Base-by-base conservation (phyloP, 306 rosid species). In the Vigna mungo region DNA sequence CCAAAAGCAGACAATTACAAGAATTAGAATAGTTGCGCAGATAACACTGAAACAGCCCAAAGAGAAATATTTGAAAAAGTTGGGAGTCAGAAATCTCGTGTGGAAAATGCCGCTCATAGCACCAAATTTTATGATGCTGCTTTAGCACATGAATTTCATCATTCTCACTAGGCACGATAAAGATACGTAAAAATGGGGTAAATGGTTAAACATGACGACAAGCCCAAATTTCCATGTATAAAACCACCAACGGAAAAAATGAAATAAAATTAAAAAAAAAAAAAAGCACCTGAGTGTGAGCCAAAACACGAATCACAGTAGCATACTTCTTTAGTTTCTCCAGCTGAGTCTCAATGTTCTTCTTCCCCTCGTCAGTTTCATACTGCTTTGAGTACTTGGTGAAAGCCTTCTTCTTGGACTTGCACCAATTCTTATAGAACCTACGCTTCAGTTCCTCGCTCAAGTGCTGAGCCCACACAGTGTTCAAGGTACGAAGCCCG, bases 361-460 rank as follows among this genome's bases (percentile, higher is more conserved):
- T 90, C 89, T 92, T 92, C 16, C 97, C 97, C 6, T 89, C 97
- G 0, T 88, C 96, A 58, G 90, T 72, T 72, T 92, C 96, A 74
- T 76, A 90, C 49, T 82, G 89, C 90, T 85, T 90, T 0, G 96
- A 87, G 85, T 92, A 90, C 72, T 90, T 92, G 15, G 87, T 59
- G 67, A 92, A 92, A 18, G 96, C 97, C 91, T 86, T 92, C 96
- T 92, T 89, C 92, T 92, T 92, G 55, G 97, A 92, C 87, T 90
- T 92, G 90, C 90, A 85, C 96, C 93, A 92, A 70, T 92, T 92
- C 87, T 92, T 90, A 39, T 92, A 92, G 79, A 92, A 92, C 81
- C 96, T 85, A 48, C 97, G 83, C 86, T 76, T 92, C 3, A 92
- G 46, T 75, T 92, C 97, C 80, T 92, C 96, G 36, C 92, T 90